These are phyloP conservation scores for Geosiphon pyriformis DNA, from an alignment of 192 early-diverging fungal species.

Conservation along the genomic window DNA sequence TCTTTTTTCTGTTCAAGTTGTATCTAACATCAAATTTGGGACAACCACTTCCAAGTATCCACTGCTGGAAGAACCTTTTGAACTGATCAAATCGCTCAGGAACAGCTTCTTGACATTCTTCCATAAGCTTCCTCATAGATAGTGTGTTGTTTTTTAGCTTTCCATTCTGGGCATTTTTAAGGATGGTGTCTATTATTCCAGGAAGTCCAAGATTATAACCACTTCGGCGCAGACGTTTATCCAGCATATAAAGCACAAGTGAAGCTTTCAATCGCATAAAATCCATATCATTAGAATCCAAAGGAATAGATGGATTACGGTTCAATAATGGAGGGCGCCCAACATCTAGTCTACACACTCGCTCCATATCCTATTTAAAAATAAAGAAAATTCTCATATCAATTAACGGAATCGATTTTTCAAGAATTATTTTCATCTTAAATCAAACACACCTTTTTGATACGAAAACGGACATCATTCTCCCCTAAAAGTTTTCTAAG, in stretches of 20 bases:
- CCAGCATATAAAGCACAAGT: constrained; percentile 88
- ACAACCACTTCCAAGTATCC: constrained; percentile 89
- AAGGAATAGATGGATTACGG: constrained; percentile 42
- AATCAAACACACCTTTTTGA: constrained; percentile 53
- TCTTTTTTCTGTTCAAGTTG: constrained; percentile 92
- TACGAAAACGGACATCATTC: constrained; percentile 82
- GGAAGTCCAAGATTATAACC: constrained; percentile 62
- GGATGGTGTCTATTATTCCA: constrained; percentile 75
- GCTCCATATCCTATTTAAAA: constrained; percentile 68
- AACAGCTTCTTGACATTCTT: constrained; percentile 80
- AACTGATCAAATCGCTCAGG: constrained; percentile 53
- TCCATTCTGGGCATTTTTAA: constrained; percentile 69
- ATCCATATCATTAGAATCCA: constrained; percentile 55
- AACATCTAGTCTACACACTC: constrained; percentile 77
- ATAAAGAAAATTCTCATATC: no score
- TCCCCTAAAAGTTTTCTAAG: constrained; percentile 77
- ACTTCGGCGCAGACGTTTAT: constrained; percentile 76
- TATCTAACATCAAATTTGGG: constrained; percentile 81
- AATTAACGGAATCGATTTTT: no score
- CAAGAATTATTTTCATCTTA: no score
- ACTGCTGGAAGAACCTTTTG: constrained; percentile 84
- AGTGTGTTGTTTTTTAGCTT: constrained; percentile 53
- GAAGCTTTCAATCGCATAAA: constrained; percentile 83
- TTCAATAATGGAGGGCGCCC: constrained; percentile 84
- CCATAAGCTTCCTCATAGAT: constrained; percentile 68